A percentile compares a stretch with the other conserved stretches of the same genome.
phyloP scores from a whole-genome alignment of 306 rosid species.

The Acmispon strigosus region DNA sequence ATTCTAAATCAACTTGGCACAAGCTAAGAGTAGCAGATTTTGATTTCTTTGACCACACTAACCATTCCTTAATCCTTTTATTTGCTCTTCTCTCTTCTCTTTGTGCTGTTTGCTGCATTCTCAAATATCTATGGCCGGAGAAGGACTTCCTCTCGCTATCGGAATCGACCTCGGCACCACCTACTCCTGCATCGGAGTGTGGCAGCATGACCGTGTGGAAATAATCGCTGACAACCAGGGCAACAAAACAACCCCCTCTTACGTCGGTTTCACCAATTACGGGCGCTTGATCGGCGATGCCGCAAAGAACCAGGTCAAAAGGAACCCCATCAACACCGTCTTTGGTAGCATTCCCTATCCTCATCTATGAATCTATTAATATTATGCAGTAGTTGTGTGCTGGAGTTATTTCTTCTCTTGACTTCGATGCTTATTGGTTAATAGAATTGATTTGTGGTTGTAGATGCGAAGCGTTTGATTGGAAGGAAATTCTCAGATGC shows the following conservation, averaged over 20 bases:
- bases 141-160: slow-evolving; percentile 59
- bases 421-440: neutral
- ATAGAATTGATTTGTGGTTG: neutral
- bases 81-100: neutral
- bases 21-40: too few species aligned
- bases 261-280: slow-evolving; percentile 46
- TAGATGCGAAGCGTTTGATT: slow-evolving; percentile 67
- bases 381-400: neutral
- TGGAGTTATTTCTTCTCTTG: neutral
- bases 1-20: too few species aligned
- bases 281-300: slow-evolving; percentile 68
- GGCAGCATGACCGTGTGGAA: slow-evolving; percentile 67
- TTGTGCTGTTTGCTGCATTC: neutral
- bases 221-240: slow-evolving; percentile 66
- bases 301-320: slow-evolving; percentile 68
- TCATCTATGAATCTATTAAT: too few species aligned
- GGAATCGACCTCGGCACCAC: slow-evolving; percentile 67
- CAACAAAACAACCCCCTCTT: slow-evolving; percentile 59
- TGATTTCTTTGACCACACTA: neutral
- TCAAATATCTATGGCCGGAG: slow-evolving; percentile 35
- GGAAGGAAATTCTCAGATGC: slow-evolving; percentile 48
- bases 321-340: slow-evolving; percentile 61
- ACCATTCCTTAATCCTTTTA: neutral
- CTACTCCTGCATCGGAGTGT: slow-evolving; percentile 63
- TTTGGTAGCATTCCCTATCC: slow-evolving; percentile 32